phyloP scores from a whole-genome alignment of 345 rosid genomes.

The Mangifera indica region DNA sequence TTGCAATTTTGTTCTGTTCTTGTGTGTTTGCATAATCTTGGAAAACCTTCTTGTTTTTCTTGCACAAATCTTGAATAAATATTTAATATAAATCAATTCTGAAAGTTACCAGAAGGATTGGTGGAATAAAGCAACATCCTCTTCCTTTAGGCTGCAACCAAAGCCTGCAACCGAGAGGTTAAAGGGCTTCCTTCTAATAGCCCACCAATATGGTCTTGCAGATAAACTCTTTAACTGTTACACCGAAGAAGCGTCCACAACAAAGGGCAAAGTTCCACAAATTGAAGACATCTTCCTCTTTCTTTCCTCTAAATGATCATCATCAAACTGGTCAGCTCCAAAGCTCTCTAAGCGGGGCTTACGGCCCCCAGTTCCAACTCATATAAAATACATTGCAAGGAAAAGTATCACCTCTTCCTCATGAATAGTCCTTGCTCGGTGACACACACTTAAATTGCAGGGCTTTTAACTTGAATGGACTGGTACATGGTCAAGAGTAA shows the following conservation, averaged over 20 bases:
- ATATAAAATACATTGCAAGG: conserved; percentile 41
- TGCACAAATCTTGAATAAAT: too few relatives aligned
- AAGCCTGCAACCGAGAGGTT: conserved; percentile 35
- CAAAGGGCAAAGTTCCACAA: conserved; percentile 47
- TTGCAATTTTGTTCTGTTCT: too few relatives aligned
- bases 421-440: conserved; percentile 37
- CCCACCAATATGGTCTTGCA: conserved; percentile 37
- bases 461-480: conserved; percentile 31
- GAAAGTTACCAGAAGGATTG: too few relatives aligned
- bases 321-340: conserved; percentile 57
- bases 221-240: conserved; percentile 37
- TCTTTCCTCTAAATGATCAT: conserved; percentile 40
- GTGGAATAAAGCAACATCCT: conserved; percentile 34
- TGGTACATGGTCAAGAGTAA: conserved; percentile 43
- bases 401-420: conserved; percentile 38
- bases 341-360: conserved; percentile 55
- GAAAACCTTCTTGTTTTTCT: too few relatives aligned
- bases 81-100: too few relatives aligned
- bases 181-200: conserved; percentile 37
- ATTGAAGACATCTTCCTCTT: conserved; percentile 55
- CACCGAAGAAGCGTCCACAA: conserved; percentile 41
- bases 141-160: conserved; percentile 41
- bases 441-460: conserved; percentile 23
- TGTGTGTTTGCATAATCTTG: too few relatives aligned
- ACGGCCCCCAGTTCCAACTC: conserved; percentile 47